Evolutionary conservation across 177 flowering plant genomes (phyloP).

Genomic region (Vitis hybrid): DNA sequence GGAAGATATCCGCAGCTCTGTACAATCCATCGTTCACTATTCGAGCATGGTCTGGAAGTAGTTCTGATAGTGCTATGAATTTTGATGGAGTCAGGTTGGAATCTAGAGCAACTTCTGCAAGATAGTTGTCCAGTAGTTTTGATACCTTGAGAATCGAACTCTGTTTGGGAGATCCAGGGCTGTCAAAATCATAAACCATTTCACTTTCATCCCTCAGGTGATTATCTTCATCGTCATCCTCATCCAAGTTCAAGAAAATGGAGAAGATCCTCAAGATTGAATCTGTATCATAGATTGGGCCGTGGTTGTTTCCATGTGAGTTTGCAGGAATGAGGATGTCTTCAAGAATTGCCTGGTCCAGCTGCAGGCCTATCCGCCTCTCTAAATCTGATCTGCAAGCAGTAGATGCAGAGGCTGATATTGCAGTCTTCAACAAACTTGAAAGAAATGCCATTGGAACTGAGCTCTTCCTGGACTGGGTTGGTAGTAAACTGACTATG

Average conservation of each 20-base stretch:
- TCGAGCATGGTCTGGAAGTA: constrained; percentile 96
- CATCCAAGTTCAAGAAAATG: constrained; percentile 78
- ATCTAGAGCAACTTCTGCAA: constrained; percentile 90
- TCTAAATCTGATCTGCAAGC: constrained; percentile 86
- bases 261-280: constrained; percentile 83
- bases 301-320: constrained; percentile 52
- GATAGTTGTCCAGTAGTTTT: constrained; percentile 79
- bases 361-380: constrained; percentile 82
- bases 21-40: constrained; percentile 76
- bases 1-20: constrained; percentile 89
- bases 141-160: constrained; percentile 87
- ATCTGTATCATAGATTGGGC: constrained; percentile 72
- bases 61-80: constrained; percentile 79
- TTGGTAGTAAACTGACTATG: constrained; percentile 74
- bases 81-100: constrained; percentile 67
- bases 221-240: constrained; percentile 78
- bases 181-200: constrained; percentile 75
- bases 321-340: constrained; percentile 83
- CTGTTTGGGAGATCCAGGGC: constrained; percentile 91
- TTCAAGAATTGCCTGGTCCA: constrained; percentile 96
- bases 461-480: constrained; percentile 77
- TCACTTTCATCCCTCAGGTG: constrained; percentile 62
- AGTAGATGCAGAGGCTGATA: constrained; percentile 58
- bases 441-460: constrained; percentile 96
- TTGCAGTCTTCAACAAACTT: constrained; percentile 74